A percentile compares a stretch with the other conserved stretches of the same genome.
phyloP scores from a whole-genome alignment of 495 filamentous ascomycete genomes.

The Chlorociboria aeruginascens region DNA sequence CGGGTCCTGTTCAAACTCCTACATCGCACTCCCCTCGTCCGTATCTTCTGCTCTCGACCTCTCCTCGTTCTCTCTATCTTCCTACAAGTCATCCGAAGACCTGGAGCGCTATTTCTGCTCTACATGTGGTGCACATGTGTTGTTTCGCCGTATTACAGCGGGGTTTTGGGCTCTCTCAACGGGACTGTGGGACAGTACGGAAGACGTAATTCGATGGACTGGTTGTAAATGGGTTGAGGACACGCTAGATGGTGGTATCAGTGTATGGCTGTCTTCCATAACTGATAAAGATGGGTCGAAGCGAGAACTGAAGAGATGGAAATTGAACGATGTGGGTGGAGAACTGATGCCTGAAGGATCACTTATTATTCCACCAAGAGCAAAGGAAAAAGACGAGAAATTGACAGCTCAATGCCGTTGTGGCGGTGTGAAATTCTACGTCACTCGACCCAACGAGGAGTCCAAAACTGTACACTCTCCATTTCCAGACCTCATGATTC shows the following conservation, averaged over 20 bases:
- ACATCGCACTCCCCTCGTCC: constrained; percentile 30
- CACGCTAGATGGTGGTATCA: constrained; percentile 21
- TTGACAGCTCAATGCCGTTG: constrained; percentile 31
- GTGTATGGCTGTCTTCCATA: constrained; percentile 31
- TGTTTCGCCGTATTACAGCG: constrained; percentile 24
- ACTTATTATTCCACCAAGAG: constrained; percentile 23
- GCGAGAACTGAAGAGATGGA: constrained; percentile 23
- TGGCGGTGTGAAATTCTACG: constrained; percentile 31
- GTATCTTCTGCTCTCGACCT: constrained; percentile 11
- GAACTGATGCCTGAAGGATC: constrained; percentile 29
- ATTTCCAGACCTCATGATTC: constrained; percentile 41
- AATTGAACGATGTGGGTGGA: constrained; percentile 14
- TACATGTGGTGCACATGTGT: constrained; percentile 56
- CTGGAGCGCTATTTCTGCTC: constrained; percentile 52
- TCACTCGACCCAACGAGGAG: constrained; percentile 23
- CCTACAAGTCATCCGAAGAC: constrained; percentile 35
- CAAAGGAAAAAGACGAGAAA: constrained; percentile 8
- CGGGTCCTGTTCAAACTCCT: constrained; percentile 45
- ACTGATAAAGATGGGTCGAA: constrained; percentile 27
- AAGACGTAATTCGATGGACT: constrained; percentile 24
- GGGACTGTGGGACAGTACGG: constrained; percentile 12
- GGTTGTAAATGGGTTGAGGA: constrained; percentile 28
- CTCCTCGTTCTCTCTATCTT: constrained; percentile 25
- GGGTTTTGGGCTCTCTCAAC: constrained; percentile 14
- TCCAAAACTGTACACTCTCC: constrained; percentile 32